phyloP scores from a whole-genome alignment of 495 filamentous ascomycete species.

The Trichoderma virens region DNA sequence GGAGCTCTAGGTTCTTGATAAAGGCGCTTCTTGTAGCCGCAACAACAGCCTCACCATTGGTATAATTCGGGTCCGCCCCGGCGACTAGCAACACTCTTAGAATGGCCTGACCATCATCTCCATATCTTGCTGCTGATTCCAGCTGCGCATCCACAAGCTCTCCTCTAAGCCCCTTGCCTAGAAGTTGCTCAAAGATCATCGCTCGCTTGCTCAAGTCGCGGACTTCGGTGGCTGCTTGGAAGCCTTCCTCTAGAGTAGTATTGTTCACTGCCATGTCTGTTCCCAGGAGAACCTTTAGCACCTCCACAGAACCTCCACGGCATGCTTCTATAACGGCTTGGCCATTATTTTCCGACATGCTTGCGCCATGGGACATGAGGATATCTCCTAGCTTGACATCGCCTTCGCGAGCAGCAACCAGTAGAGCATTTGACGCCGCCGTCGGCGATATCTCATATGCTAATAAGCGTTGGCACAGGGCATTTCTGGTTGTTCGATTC shows the following conservation, averaged over 20 bases:
- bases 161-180: conserved; percentile 31
- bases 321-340: conserved; percentile 40
- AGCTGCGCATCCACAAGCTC: conserved; percentile 39
- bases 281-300: conserved; percentile 34
- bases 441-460: conserved; percentile 27
- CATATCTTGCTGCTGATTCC: conserved; percentile 35
- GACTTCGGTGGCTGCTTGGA: conserved; percentile 37
- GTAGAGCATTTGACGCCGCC: conserved; percentile 31
- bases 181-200: conserved; percentile 32
- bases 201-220: conserved; percentile 31
- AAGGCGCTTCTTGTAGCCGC: conserved; percentile 35
- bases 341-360: conserved; percentile 35
- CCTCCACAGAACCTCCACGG: conserved; percentile 27
- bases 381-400: conserved; percentile 35
- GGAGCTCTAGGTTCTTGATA: conserved; percentile 34
- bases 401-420: conserved; percentile 35
- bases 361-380: conserved; percentile 33
- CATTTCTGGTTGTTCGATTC: conserved; percentile 22
- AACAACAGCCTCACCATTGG: conserved; percentile 40
- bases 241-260: conserved; percentile 30
- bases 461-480: conserved; percentile 29
- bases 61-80: conserved; percentile 37
- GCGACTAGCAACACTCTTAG: conserved; percentile 34
- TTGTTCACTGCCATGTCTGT: conserved; percentile 23
- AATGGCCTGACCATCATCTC: conserved; percentile 31